phyloP scores from a whole-genome alignment of 768 basidiomycete species.

The Pulveroboletus sp. region DNA sequence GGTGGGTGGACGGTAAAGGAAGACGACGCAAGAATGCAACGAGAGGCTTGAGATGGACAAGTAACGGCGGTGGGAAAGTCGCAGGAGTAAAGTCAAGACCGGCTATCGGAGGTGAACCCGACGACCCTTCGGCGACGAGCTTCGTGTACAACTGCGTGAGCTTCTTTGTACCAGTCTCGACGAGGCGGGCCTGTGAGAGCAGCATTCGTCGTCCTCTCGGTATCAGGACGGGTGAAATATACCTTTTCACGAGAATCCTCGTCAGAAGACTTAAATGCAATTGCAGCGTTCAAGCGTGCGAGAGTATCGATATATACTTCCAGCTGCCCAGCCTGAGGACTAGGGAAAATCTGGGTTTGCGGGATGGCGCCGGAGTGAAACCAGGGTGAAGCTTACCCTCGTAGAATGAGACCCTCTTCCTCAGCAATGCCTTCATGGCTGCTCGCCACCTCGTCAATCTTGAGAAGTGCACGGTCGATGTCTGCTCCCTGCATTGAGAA shows the following conservation, averaged over 20 bases:
- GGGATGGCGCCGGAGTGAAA: neutral
- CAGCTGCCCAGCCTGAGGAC: conserved; percentile 69
- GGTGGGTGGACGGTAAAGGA: conserved; percentile 75
- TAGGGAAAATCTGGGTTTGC: conserved; percentile 26
- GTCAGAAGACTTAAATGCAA: conserved; percentile 69
- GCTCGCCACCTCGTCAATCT: conserved; percentile 75
- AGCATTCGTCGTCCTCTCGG: neutral
- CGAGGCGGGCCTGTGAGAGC: conserved; percentile 51
- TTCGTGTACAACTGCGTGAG: conserved; percentile 81
- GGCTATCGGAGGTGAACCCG: conserved; percentile 63
- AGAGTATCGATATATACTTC: conserved; percentile 65
- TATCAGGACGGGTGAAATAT: neutral
- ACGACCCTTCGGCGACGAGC: conserved; percentile 80
- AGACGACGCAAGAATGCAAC: conserved; percentile 67
- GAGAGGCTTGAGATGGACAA: conserved; percentile 55
- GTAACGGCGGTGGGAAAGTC: conserved; percentile 52
- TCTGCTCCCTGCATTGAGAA: conserved; percentile 41
- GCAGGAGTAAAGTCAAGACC: conserved; percentile 51
- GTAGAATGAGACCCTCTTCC: conserved; percentile 74
- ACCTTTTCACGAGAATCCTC: conserved; percentile 55
- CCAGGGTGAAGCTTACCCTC: conserved; percentile 48
- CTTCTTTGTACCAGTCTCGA: conserved; percentile 83
- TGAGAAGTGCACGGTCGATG: conserved; percentile 72
- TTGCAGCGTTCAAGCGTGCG: conserved; percentile 72
- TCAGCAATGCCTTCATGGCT: conserved; percentile 70